phyloP scores from a whole-genome alignment of 1,284 basidiomycete genomes.

The Apiotrichum brassicae region DNA sequence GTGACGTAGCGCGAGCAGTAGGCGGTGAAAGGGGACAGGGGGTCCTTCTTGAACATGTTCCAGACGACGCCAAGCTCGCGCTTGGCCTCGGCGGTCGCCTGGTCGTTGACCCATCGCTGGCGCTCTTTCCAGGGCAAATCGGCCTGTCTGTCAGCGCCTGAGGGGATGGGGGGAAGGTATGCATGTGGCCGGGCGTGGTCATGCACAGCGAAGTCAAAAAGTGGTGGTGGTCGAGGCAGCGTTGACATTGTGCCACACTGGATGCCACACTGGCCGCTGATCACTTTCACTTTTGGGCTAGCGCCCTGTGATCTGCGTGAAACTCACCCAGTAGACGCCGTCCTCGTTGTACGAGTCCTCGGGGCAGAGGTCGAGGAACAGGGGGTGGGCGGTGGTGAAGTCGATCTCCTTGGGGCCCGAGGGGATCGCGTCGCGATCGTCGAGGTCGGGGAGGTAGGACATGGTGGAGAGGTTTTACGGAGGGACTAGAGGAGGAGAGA shows the following conservation, averaged over 20 bases:
- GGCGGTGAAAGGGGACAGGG: conserved; percentile 45
- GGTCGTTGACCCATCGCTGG: conserved; percentile 46
- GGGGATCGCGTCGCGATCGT: conserved; percentile 5
- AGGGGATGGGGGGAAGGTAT: too few relatives aligned
- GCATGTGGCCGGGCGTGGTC: too few relatives aligned
- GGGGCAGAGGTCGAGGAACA: conserved; percentile 44
- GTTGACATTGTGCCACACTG: too few relatives aligned
- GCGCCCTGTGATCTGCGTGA: too few relatives aligned
- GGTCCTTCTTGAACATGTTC: conserved; percentile 52
- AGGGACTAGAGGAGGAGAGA: too few relatives aligned
- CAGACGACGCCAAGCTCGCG: conserved; percentile 49
- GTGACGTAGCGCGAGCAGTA: conserved; percentile 52
- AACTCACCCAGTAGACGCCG: conserved; percentile 43
- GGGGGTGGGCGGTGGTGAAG: conserved; percentile 32
- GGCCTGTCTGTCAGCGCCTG: too few relatives aligned
- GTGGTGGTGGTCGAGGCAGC: too few relatives aligned
- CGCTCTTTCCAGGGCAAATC: conserved; percentile 39
- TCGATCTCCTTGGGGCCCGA: conserved; percentile 13
- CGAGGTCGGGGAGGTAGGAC: conserved; percentile 17
- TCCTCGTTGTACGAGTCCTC: conserved; percentile 37
- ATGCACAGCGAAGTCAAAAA: too few relatives aligned
- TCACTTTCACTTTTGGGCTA: too few relatives aligned
- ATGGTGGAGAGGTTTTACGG: too few relatives aligned
- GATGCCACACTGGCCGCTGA: too few relatives aligned
- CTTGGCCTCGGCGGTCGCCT: conserved; percentile 47